Base-by-base conservation (phyloP, 176 grass and related monocot genomes). In the Aegilops bicornis region DNA sequence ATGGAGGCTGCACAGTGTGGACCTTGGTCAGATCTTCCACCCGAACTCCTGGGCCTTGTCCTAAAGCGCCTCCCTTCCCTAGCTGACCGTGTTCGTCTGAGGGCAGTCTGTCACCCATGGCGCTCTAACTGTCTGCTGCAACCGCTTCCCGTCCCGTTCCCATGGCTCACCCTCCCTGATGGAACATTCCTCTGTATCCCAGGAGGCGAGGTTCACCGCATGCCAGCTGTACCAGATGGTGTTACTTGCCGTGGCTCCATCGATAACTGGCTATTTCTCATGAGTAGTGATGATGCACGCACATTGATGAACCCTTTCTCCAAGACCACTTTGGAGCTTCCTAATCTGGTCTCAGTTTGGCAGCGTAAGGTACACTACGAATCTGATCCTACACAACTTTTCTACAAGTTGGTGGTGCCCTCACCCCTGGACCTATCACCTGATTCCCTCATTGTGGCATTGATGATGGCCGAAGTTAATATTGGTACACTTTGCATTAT, bases 161-260 rank as follows among this genome's bases (percentile, higher is more conserved):
- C 66, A 8, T 69, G 64, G 64, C 64, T 68, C 64, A 1, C 64
- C 64, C 64, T 68, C 30, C 64, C 20, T 15, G 15, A 68, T 33
- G 64, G 64, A 76, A 43, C 72, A 14, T 66, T 48, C 60, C 22
- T 85, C 23, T 77, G 72, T 30, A 85, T 76, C 19, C 39, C 58
- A 1, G 71, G 74, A 2, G 59, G 82, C 8, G 20, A 76, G 47
- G 45, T 84, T 64, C 42, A 75, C 82, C 27, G 10, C 1, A 6
- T 84, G 45, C 45, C 40, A 27, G 7, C 58, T 43, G 27, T 45
- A 69, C 66, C 66, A 36, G 16, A 48, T n/a, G 66, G 66, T 16
- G 66, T 3, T 8, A 9, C 7, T 69, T 69, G 66, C 66, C 16
- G 31, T 3, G 66, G 66, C 61, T 64, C 61, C 10, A 27, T 69